These are phyloP conservation scores for Geum urbanum DNA, from an alignment of 306 rosid genomes.

Conservation along the genomic window DNA sequence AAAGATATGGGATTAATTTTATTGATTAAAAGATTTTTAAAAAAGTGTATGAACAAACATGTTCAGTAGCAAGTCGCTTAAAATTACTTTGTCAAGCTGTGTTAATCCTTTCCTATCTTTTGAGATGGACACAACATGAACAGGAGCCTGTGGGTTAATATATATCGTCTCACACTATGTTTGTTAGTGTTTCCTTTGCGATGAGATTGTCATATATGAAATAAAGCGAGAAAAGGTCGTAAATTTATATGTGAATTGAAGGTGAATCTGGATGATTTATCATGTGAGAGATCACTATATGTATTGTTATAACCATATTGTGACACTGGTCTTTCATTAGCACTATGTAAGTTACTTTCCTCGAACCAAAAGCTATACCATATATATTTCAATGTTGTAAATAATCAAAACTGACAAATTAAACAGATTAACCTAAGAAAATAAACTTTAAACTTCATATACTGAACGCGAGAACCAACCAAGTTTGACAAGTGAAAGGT, in stretches of 20 bases:
- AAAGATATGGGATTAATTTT: no score
- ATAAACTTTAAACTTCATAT: no score
- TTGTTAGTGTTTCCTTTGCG: slow-evolving; percentile 85
- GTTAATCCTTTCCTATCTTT: slow-evolving; percentile 80
- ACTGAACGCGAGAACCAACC: slow-evolving; percentile 32
- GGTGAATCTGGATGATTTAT: neutral
- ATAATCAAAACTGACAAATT: no score
- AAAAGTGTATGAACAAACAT: neutral
- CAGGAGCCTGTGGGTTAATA: slow-evolving; percentile 86
- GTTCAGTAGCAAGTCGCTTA: neutral
- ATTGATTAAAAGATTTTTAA: no score
- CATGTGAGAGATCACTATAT: neutral
- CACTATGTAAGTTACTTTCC: no score
- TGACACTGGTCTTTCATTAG: no score
- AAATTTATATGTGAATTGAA: neutral
- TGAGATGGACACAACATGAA: slow-evolving; percentile 82
- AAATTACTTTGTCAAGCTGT: slow-evolving; percentile 62
- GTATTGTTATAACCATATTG: no score
- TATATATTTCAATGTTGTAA: no score
- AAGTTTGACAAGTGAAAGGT: slow-evolving; percentile 17
- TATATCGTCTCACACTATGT: slow-evolving; percentile 69
- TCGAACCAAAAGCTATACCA: no score
- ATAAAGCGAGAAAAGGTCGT: neutral
- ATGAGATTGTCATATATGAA: slow-evolving; percentile 87
- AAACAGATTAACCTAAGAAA: no score